Evolutionary conservation across 768 basidiomycete genomes (phyloP).

Genomic region (Boletus patriciae): DNA sequence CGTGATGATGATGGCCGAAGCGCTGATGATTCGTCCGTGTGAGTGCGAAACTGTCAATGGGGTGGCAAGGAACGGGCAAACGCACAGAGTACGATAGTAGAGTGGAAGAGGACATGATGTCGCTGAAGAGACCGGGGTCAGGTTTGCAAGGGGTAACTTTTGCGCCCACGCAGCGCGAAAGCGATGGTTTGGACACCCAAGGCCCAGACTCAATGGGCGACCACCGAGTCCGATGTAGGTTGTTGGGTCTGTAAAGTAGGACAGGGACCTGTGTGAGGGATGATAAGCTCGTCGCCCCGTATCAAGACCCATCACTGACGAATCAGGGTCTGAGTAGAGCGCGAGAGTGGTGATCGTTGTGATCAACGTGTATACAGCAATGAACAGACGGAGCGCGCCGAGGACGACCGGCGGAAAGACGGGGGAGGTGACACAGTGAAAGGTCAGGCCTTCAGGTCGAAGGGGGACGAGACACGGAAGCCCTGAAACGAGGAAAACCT

Average conservation of each 20-base stretch:
- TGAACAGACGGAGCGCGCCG: too few species aligned
- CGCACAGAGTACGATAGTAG: conserved; percentile 59
- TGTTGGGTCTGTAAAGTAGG: conserved; percentile 64
- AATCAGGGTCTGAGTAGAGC: too few species aligned
- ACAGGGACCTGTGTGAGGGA: conserved; percentile 46
- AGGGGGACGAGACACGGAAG: too few species aligned
- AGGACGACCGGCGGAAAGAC: too few species aligned
- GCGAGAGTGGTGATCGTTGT: too few species aligned
- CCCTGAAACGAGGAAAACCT: too few species aligned
- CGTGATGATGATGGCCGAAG: too few species aligned
- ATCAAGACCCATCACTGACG: too few species aligned
- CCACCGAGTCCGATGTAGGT: conserved; percentile 61
- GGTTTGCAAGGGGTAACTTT: conserved; percentile 53
- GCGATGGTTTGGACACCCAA: conserved; percentile 51
- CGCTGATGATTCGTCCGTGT: conserved; percentile 39
- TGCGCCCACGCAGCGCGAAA: conserved; percentile 38
- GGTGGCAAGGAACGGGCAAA: conserved; percentile 10
- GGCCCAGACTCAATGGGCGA: conserved; percentile 63
- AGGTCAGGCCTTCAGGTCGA: too few species aligned
- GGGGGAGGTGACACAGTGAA: too few species aligned
- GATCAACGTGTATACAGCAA: too few species aligned
- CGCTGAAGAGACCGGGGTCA: conserved; percentile 59
- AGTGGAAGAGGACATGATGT: conserved; percentile 53
- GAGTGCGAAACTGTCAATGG: neutral
- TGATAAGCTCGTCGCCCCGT: neutral